Base-by-base conservation (phyloP, 2,329 filamentous ascomycete genomes). In the Colletotrichum zoysiae region DNA sequence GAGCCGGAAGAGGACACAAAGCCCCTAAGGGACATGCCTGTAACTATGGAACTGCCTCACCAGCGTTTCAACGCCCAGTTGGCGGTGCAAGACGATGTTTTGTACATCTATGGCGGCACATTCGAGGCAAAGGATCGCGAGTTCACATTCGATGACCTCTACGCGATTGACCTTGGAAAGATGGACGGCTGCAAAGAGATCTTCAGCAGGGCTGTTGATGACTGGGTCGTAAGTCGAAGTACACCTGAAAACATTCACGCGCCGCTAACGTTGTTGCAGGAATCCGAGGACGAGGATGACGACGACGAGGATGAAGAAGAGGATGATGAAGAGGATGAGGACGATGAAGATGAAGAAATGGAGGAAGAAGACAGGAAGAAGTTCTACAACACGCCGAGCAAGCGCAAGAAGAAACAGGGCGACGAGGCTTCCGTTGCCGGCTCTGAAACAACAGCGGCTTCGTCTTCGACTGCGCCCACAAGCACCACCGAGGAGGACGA, bases 111-210 rank as follows among this genome's bases (percentile, higher is more conserved):
- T 78, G 95, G 96, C 40, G 96, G 96, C 23, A 99, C 95, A 0
- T 98, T 93, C 77, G 96, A 99, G 79, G 96, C 97, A 79, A 95
- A 94, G 23, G 96, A 99, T 77, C 89, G 94, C 30, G 96, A 99
- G 81, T 97, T 93, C 78, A 98, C 95, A 0, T 97, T 98, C 81
- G 95, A 98, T 76, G 96, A 99, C 77, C 86, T 99, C 81, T 97
- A 97, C 82, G 92, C 94, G 2, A 91, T 98, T 71, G 95, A 99
- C 78, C 86, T 99, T n/a, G 95, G 92, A 71, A 98, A 97, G 81
- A 87, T 99, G 73, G 95, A 98, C 76, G 96, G 96, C 4, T 95
- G 96, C 75, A 95, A 95, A 79, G 93, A 98, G 82, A 89, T 98
- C 59, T 98, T 95, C 84, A 93, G 87, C 79, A 88, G 94, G 65